Base-by-base conservation (phyloP, 2,329 filamentous ascomycete species). In the Neopestalotiopsis sp. region DNA sequence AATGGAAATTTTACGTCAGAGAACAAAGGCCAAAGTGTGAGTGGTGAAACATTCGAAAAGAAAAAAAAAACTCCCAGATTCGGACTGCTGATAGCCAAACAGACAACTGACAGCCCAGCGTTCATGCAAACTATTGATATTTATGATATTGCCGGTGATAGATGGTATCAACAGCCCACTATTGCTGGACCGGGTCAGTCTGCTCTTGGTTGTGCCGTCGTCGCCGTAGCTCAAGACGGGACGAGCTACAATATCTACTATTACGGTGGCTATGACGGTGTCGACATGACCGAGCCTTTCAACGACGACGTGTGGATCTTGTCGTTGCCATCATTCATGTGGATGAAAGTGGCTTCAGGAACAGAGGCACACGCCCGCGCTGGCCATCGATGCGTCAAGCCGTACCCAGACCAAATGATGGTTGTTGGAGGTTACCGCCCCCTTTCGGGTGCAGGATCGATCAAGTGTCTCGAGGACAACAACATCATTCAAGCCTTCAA, bases 161-260 rank as follows among this genome's bases (percentile, higher is more conserved):
- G 84, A 6, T 96, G 93, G 93, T 88, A 87, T 70, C 77, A 90
- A 73, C 93, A 96, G 78, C 82, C 86, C 3, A 93, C 92, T 0
- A 84, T 83, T 3, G 89, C 88, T 2, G 83, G 84, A 0, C 88
- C 89, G 0, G 81, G 84, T 13, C 75, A 89, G 82, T 78, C 87
- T 79, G 76, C 92, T 80, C 78, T 92, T 85, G 85, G 91, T 76
- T 96, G 94, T 75, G 91, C 92, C 3, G 91, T 94, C 0, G 89
- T 94, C 1, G 92, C 89, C n/a, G 84, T 89, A 0, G 90, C 93
- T 14, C 84, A 89, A 59, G 92, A 94, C 75, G 85, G 84, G 42
- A 92, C 91, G 12, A 94, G 91, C 69, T 93, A 91, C 79, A 94
- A 95, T 76, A 90, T 97, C 64, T 95, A 95, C 82, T 94, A 93